Percentiles rank a stretch among this genome's conserved stretches.
These are phyloP conservation scores for Sonneratia alba DNA, from an alignment of 345 rosid genomes.

Conservation along the genomic window DNA sequence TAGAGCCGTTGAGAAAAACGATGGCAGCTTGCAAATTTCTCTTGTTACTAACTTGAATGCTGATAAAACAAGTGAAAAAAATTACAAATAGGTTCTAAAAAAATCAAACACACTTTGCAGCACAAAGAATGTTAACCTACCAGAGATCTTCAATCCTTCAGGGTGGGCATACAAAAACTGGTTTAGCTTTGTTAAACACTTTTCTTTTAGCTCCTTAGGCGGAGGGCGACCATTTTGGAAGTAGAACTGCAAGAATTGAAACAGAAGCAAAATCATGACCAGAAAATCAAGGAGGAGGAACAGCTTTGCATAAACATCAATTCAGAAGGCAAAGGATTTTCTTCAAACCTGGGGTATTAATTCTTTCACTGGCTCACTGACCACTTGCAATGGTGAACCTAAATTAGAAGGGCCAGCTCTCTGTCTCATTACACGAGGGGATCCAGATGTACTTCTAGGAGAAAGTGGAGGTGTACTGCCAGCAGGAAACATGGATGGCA, in stretches of 20 bases:
- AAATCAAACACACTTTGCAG: background rate
- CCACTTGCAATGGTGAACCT: conserved; percentile 62
- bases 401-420: conserved; percentile 59
- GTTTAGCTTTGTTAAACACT: conserved; percentile 43
- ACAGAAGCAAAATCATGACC: conserved; percentile 5
- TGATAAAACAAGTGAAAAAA: conserved; percentile 26
- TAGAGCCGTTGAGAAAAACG: conserved; percentile 56
- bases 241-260: conserved; percentile 55
- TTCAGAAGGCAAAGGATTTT: conserved; percentile 1
- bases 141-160: conserved; percentile 54
- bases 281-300: background rate
- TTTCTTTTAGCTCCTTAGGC: conserved; percentile 59
- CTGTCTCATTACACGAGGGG: conserved; percentile 60
- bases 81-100: background rate
- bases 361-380: conserved; percentile 51
- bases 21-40: conserved; percentile 83
- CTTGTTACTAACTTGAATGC: conserved; percentile 66
- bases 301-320: background rate
- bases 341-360: conserved; percentile 75
- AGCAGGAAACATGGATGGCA: conserved; percentile 74
- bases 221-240: conserved; percentile 77
- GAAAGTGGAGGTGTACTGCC: conserved; percentile 88
- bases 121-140: conserved; percentile 22
- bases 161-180: conserved; percentile 39
- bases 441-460: conserved; percentile 64